phyloP scores from a whole-genome alignment of 345 rosid genomes.

The Eutrema yunnanense region DNA sequence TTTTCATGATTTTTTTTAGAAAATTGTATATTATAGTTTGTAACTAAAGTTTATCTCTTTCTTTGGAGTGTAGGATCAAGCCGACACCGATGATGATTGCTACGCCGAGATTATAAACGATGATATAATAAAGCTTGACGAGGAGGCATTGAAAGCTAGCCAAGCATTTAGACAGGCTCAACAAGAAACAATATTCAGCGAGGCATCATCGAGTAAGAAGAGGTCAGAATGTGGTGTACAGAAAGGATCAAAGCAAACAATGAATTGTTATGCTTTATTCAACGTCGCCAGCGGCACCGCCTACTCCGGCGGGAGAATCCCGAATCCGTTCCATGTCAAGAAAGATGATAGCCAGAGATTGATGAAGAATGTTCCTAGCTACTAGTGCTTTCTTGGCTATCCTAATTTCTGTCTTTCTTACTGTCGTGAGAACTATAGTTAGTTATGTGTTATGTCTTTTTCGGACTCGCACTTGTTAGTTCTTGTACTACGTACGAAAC shows the following conservation, averaged over 20 bases:
- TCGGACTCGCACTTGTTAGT: too few relatives aligned
- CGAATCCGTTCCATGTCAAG: background rate
- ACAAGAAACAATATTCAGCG: slow-evolving; percentile 1
- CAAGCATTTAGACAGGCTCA: slow-evolving; percentile 12
- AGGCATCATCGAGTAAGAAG: background rate
- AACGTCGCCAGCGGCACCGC: background rate
- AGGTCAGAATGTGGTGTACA: slow-evolving; percentile 4
- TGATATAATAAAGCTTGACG: slow-evolving; percentile 69
- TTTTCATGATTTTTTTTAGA: too few relatives aligned
- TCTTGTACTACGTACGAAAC: background rate
- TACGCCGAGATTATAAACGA: slow-evolving; percentile 72
- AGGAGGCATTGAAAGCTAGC: slow-evolving; percentile 24
- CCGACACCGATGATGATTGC: slow-evolving; percentile 36
- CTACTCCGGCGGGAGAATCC: background rate
- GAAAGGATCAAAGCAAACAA: background rate
- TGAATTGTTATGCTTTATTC: slow-evolving; percentile 8
- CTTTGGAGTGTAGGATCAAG: slow-evolving; percentile 7
- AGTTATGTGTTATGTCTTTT: background rate
- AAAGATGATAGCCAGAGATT: background rate
- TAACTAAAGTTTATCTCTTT: background rate
- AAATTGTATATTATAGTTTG: too few relatives aligned
- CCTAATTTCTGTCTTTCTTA: background rate
- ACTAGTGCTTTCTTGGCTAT: background rate
- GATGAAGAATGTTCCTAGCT: slow-evolving; percentile 10
- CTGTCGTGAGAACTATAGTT: background rate